phyloP scores from a whole-genome alignment of 441 rosid genomes.

The Populus hybrid region DNA sequence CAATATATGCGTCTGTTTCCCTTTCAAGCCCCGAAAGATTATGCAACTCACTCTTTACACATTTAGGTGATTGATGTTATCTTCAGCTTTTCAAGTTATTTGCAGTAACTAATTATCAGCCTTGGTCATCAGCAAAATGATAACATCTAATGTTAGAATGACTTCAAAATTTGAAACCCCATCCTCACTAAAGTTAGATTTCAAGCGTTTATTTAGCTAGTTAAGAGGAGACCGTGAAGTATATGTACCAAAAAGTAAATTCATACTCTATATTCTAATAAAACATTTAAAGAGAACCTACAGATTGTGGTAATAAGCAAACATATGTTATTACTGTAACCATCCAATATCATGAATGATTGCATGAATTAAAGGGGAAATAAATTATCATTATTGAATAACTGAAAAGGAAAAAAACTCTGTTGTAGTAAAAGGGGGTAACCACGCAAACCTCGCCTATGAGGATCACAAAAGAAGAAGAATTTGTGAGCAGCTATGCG shows the following conservation, averaged over 20 bases:
- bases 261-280: background rate
- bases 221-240: background rate
- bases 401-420: background rate
- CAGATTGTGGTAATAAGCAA: background rate
- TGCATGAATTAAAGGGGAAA: background rate
- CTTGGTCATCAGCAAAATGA: background rate
- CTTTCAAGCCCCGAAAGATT: background rate
- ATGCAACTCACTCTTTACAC: background rate
- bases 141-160: background rate
- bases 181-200: background rate
- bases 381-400: background rate
- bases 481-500: slow-evolving; percentile 97
- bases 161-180: background rate
- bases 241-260: background rate
- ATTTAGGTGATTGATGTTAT: background rate
- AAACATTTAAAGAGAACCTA: background rate
- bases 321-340: background rate
- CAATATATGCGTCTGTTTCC: background rate
- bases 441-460: slow-evolving; percentile 72
- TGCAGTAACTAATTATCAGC: background rate
- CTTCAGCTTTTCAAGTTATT: background rate
- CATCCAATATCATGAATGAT: background rate
- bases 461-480: slow-evolving; percentile 99
- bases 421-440: slow-evolving; percentile 1
- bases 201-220: background rate